A percentile compares a stretch with the other conserved stretches of the same genome.
Evolutionary conservation across 2,329 filamentous ascomycete genomes (phyloP).

Genomic region (Diaporthe amygdali): DNA sequence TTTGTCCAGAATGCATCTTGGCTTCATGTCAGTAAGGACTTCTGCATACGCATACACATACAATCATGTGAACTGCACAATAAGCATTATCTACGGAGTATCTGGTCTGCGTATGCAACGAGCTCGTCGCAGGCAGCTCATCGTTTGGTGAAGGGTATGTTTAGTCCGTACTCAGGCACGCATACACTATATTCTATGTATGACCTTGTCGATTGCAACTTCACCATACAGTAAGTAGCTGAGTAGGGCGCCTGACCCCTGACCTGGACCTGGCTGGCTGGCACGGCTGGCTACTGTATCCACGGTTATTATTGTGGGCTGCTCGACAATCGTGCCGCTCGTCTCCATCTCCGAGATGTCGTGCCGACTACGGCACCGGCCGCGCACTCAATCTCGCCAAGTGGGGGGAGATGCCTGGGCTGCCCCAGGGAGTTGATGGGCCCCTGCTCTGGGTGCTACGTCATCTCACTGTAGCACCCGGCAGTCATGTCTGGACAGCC

Average conservation of each 20-base stretch:
- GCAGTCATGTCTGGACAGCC: conserved; percentile 8
- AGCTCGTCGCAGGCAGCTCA: background rate
- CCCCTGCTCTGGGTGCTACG: conserved; percentile 12
- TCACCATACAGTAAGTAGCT: background rate
- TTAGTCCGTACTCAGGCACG: no score
- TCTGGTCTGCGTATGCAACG: background rate
- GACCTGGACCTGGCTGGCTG: background rate
- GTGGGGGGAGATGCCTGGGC: background rate
- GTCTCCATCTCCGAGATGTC: conserved; percentile 1
- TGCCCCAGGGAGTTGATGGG: background rate
- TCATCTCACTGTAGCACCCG: conserved; percentile 12
- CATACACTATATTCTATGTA: no score
- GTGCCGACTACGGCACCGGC: conserved; percentile 10
- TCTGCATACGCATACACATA: no score
- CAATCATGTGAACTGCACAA: no score
- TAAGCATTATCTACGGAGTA: no score
- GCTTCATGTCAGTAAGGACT: background rate
- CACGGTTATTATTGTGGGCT: background rate
- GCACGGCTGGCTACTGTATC: no score
- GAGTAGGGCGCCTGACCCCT: background rate
- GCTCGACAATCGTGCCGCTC: conserved; percentile 8
- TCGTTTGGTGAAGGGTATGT: background rate
- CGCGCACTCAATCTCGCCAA: conserved; percentile 10
- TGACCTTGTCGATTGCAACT: background rate
- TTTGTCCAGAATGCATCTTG: background rate